Evolutionary conservation across 2,329 filamentous ascomycete species (phyloP), one percentile per base, ranked within the genome.

Genomic region (Trichoderma sp.): DNA sequence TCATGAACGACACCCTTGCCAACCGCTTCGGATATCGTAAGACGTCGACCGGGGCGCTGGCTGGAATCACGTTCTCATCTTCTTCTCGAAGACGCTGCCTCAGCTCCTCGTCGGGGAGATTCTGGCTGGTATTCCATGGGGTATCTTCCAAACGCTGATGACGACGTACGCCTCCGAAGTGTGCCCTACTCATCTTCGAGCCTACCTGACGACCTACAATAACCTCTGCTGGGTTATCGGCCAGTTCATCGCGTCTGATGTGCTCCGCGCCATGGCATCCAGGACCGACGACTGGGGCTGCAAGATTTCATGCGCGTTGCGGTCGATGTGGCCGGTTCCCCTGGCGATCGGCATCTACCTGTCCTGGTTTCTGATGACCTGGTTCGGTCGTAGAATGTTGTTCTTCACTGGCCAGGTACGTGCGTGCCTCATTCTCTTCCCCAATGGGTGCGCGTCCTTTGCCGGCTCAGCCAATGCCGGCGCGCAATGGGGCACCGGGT

Each of bases 391-490:
- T 81, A 82, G 34, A 79, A 82, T 1, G 0, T 71, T 83, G 1
- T 81, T 83, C 47, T 75, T 82, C 15, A 66, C 69, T 1, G 82
- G 82, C 0, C 79, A 79, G 10, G 84, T 85, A 6, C 72, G 84
- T 7, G 84, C 84, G 77, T 72, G 72, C 66, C 0, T 72, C 51
- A 70, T 78, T 0, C 79, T 82, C 1, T 71, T 81, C 1, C 69
- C 74, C 21, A 78, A 85, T 21, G 77, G 83, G 6, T 74, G 82
- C 52, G 83, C 93, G 0, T 89, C 90, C 0, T 77, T 81, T 10
- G 78, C 80, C 30, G 73, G 77, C 1, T 79, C 78, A 63, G 76
- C 81, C 39, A 76, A 81, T 39, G 79, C 78, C 0, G 74, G 80
- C 7, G 82, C 80, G 1, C 80, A 82, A 14, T 82, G 78, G 76